Evolutionary conservation across 345 rosid species (phyloP).

Genomic region (Arabidopsis suecica): DNA sequence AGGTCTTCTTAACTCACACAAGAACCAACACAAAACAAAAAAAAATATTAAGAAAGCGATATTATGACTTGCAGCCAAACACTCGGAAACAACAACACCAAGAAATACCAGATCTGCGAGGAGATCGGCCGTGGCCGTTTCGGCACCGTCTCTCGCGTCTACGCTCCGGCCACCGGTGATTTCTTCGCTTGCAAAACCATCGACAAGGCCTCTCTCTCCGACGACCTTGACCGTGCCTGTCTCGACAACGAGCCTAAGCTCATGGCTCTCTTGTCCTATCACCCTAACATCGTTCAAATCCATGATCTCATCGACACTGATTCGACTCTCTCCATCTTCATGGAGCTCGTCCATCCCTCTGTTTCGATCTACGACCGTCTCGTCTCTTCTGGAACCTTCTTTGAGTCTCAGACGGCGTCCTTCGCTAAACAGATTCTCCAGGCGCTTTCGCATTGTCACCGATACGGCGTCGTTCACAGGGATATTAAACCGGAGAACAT

Average conservation of each 20-base stretch:
- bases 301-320: conserved; percentile 62
- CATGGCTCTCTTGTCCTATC: conserved; percentile 62
- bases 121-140: conserved; percentile 88
- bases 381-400: conserved; percentile 31
- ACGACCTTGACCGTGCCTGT: conserved; percentile 63
- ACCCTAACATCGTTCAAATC: conserved; percentile 68
- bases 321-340: conserved; percentile 55
- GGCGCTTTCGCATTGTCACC: conserved; percentile 76
- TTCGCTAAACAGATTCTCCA: conserved; percentile 56
- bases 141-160: conserved; percentile 66
- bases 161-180: conserved; percentile 49
- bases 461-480: conserved; percentile 67
- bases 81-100: conserved; percentile 34
- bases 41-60: not conserved
- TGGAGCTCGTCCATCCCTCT: conserved; percentile 63
- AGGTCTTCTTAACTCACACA: not conserved
- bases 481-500: conserved; percentile 86
- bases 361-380: conserved; percentile 59
- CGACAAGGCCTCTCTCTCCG: conserved; percentile 61
- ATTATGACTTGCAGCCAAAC: conserved; percentile 46
- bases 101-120: conserved; percentile 64
- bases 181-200: conserved; percentile 75
- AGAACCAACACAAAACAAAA: not conserved
- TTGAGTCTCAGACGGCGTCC: conserved; percentile 59
- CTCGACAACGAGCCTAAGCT: conserved; percentile 73